Evolutionary conservation across 306 rosid genomes (phyloP), one percentile per base, ranked within the genome.

Genomic region (Corylus heterophylla): DNA sequence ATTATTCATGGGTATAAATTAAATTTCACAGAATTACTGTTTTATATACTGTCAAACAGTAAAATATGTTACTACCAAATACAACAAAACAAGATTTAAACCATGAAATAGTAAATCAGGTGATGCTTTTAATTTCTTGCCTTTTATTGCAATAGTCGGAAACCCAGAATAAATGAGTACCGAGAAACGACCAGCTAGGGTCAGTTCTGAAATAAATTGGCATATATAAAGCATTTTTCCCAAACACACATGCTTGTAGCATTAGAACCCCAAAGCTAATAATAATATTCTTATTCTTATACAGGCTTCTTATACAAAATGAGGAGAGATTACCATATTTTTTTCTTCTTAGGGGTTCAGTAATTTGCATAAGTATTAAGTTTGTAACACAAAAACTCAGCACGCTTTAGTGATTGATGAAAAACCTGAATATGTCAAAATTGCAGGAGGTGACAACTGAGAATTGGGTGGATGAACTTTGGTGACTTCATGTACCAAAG

Each of bases 401-500:
- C 62, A 74, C 29, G 51, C 9, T 11, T 27, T 70, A 42, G 76
- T 17, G 55, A 8, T 49, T 58, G 16, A 35, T 71, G 31, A 73
- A 29, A 9, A 31, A 47, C 20, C 20, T 69, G 27, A 69, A 78
- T 44, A 56, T 27, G 69, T 77, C 88, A 86, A 89, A 86, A 86
- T 73, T 83, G 82, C 82, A 70, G 50, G 74, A 82, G 6, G 37
- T 3, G 18, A 12, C 37, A 17, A 8, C 29, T 22, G 73, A 76
- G 39, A 18, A 58, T 12, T 2, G 58, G 69, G 16, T 0, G n/a
- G 22, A 50, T 37, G 7, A 29, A 1, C 10, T 0, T n/a, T 73
- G 12, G 55, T 16, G n/a, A 54, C 55, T 69, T 86, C 81, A 91
- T 82, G 98, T 93, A 51, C 98, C 98, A 45, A 80, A 95, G 86